Percentiles rank a stretch among this genome's conserved stretches.
These are phyloP conservation scores for Suillus lakei DNA, from an alignment of 768 basidiomycete species.

Conservation along the genomic window DNA sequence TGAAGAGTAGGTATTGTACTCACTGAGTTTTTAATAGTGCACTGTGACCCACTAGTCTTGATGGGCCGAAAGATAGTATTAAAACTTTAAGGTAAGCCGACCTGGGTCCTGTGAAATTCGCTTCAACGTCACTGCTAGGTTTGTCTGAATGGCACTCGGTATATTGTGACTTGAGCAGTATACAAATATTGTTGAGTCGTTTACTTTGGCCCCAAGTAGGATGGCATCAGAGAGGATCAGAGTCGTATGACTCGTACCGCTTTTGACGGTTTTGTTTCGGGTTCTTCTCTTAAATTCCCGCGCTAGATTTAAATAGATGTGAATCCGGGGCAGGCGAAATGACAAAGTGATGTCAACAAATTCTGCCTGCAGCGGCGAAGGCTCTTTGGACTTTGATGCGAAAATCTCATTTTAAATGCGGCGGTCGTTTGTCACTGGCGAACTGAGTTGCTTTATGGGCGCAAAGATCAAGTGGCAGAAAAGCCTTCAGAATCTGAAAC, in stretches of 20 bases:
- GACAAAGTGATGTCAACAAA: neutral
- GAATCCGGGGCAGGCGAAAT: neutral
- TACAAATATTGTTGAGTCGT: neutral
- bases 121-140: neutral
- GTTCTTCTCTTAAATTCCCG: neutral
- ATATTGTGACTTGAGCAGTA: neutral
- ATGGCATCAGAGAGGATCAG: neutral
- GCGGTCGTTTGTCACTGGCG: neutral
- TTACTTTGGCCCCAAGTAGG: neutral
- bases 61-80: neutral
- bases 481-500: neutral
- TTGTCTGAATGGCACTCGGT: too few species aligned
- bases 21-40: neutral
- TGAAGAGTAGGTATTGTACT: neutral
- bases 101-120: neutral
- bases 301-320: neutral
- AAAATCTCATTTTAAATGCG: neutral
- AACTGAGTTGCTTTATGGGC: neutral
- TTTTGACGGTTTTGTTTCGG: neutral
- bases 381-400: neutral
- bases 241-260: neutral
- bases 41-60: neutral
- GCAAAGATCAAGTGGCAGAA: neutral
- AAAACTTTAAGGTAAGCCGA: neutral
- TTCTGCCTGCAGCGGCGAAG: neutral